Conservation (phyloP, 257 asterid species). For the Salvia hispanica region DNA sequence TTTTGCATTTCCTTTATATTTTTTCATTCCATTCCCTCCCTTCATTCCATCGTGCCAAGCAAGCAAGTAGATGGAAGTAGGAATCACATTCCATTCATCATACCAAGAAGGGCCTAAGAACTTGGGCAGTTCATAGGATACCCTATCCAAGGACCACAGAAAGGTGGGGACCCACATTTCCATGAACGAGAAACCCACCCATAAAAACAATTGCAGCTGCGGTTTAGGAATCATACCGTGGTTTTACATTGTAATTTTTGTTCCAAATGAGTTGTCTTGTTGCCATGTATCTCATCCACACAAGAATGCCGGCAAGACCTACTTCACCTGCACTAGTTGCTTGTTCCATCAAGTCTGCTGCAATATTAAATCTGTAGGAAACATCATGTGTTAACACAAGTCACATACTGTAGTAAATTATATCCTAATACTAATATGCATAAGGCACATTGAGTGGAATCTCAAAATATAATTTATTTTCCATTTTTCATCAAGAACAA, state of each 20-base stretch:
- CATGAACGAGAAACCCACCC: slow-evolving; percentile 8
- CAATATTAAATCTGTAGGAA: slow-evolving; percentile 80
- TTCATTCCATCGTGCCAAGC: too few relatives aligned
- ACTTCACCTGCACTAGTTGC: slow-evolving; percentile 78
- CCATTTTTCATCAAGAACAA: too few relatives aligned
- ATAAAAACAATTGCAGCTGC: slow-evolving; percentile 10
- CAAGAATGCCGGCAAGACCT: slow-evolving; percentile 92
- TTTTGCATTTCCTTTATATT: too few relatives aligned
- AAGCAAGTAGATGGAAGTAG: too few relatives aligned
- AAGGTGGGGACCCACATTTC: slow-evolving; percentile 8
- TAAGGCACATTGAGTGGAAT: slow-evolving; percentile 16
- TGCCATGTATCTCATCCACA: slow-evolving; percentile 99
- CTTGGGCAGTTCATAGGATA: slow-evolving; percentile 7
- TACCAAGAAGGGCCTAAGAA: not conserved
- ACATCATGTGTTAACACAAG: slow-evolving; percentile 19
- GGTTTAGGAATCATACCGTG: slow-evolving; percentile 63
- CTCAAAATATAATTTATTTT: too few relatives aligned
- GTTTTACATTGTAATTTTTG: slow-evolving; percentile 97
- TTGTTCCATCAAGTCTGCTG: slow-evolving; percentile 87
- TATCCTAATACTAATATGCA: slow-evolving; percentile 9
- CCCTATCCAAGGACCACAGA: not conserved
- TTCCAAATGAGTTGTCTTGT: slow-evolving; percentile 97
- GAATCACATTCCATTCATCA: too few relatives aligned
- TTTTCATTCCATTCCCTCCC: too few relatives aligned
- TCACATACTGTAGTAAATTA: slow-evolving; percentile 1